Evolutionary conservation across 805 yeast species (phyloP).

Genomic region (Isabelozyma heimii): DNA sequence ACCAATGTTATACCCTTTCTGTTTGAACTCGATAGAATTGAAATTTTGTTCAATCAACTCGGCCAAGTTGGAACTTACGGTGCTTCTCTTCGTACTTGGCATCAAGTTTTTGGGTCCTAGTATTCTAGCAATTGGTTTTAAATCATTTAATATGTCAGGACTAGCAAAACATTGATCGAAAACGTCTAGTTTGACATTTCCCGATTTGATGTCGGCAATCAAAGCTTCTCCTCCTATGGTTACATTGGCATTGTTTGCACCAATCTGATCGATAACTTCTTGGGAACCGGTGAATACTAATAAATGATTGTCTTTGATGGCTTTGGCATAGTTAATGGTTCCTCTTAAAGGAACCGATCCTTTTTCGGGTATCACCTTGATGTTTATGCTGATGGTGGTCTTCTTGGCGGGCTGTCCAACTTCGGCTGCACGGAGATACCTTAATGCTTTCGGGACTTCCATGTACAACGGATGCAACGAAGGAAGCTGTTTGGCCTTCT

Average conservation of each 20-base stretch:
- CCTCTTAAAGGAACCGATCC: slow-evolving; percentile 80
- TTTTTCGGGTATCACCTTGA: slow-evolving; percentile 65
- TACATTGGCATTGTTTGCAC: slow-evolving; percentile 46
- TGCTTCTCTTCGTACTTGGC: slow-evolving; percentile 85
- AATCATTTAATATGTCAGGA: slow-evolving; percentile 66
- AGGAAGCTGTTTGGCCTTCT: slow-evolving; percentile 35
- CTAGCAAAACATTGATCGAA: slow-evolving; percentile 83
- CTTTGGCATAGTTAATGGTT: slow-evolving; percentile 66
- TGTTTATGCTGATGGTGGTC: slow-evolving; percentile 62
- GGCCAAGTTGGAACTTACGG: slow-evolving; percentile 68
- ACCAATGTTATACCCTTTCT: slow-evolving; percentile 56
- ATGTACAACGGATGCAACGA: slow-evolving; percentile 59
- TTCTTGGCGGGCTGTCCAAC: slow-evolving; percentile 78
- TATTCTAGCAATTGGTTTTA: slow-evolving; percentile 68
- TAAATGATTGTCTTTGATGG: slow-evolving; percentile 62
- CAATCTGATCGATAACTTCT: slow-evolving; percentile 51
- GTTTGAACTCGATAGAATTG: slow-evolving; percentile 78
- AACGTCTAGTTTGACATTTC: slow-evolving; percentile 43
- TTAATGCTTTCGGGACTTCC: slow-evolving; percentile 69
- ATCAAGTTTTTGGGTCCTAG: slow-evolving; percentile 88
- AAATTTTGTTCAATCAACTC: slow-evolving; percentile 51
- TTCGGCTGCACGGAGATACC: slow-evolving; percentile 83
- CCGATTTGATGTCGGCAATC: slow-evolving; percentile 56
- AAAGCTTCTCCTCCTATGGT: slow-evolving; percentile 70
- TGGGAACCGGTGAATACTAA: slow-evolving; percentile 65